Conservation (phyloP, 2,329 filamentous ascomycete genomes). For the Aspergillus pseudoterreus region DNA sequence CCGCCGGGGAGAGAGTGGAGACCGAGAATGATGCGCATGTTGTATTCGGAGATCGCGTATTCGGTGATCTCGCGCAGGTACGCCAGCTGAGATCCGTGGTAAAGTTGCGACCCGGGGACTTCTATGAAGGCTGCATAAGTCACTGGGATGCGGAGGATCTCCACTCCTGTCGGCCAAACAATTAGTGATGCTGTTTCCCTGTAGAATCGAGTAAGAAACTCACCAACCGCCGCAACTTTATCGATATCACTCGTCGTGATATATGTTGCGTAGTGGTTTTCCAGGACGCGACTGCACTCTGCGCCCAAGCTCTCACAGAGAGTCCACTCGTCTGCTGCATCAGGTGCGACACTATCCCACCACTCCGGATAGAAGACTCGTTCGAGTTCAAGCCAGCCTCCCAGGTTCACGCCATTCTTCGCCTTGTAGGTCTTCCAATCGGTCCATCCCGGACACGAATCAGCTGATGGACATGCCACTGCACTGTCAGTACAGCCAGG, state of each 20-base stretch:
- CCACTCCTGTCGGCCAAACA: background rate
- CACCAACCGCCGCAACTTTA: background rate
- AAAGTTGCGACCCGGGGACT: constrained; percentile 19
- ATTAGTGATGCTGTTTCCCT: background rate
- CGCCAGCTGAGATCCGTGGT: constrained; percentile 17
- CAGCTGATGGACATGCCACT: background rate
- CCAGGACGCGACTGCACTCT: constrained; percentile 5
- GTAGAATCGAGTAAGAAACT: background rate
- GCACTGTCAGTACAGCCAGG: background rate
- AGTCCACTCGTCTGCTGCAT: constrained; percentile 21
- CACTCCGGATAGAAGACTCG: constrained; percentile 20
- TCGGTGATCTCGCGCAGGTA: constrained; percentile 18
- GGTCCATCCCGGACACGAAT: background rate
- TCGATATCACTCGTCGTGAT: constrained; percentile 10
- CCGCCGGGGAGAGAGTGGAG: constrained; percentile 22
- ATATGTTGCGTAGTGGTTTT: constrained; percentile 11
- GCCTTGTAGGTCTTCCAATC: constrained; percentile 6
- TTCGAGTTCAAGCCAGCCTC: constrained; percentile 22
- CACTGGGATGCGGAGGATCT: constrained; percentile 8
- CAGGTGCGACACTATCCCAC: constrained; percentile 16
- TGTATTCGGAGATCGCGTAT: constrained; percentile 18
- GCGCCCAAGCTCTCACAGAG: constrained; percentile 8
- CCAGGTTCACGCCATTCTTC: constrained; percentile 12
- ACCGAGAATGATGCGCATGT: constrained; percentile 22
- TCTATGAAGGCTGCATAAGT: constrained; percentile 14